Base-by-base conservation (phyloP, 2,329 filamentous ascomycete species). In the Leptodontidium sp. region DNA sequence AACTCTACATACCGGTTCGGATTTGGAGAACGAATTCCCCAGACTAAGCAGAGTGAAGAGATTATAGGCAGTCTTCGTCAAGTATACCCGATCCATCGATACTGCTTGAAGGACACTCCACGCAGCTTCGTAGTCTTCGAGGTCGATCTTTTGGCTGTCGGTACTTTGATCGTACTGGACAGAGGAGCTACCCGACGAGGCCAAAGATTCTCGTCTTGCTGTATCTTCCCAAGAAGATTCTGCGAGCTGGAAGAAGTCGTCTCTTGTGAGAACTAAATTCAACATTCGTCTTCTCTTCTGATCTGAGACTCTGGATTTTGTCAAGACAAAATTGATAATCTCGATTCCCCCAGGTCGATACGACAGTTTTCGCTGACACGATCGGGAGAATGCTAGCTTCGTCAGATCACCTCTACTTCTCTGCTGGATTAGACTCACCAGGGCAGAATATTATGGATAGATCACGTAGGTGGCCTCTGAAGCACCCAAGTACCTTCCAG, bases 401-500 rank as follows among this genome's bases (percentile, higher is more conserved):
- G 26, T 65, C 9, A 67, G 40, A 58, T 26, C 24, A 11, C n/a
- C 35, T n/a, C 12, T 21, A 32, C 8, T n/a, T 32, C 50, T 14
- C 21, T 12, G 4, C 21, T 61, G 14, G 8, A 32, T 29, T 32
- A 26, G 29, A 35, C 67, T 45, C 15, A 72, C 72, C 67, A 24
- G 71, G 72, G 58, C 70, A 73, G 35, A 74, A 72, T 1, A 67
- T 53, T 2, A 12, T 5, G 5, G 68, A 67, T 17, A 74, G 50
- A n/a, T 72, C 67, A 38, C 58, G 63, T 15, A 74, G 38, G 12
- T 64, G 67, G 6, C 69, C 69, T 49, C 72, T 57, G 52, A 72
- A 68, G 43, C 72, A 74, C 2, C 72, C 72, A n/a, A 75, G 59
- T 5, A 72, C 68, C 55, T 73, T 75, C 73, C 73, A 75, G 43